Evolutionary conservation across 202 grass and related monocot genomes (phyloP).

Genomic region (Bolboschoenoplectus hybrid): DNA sequence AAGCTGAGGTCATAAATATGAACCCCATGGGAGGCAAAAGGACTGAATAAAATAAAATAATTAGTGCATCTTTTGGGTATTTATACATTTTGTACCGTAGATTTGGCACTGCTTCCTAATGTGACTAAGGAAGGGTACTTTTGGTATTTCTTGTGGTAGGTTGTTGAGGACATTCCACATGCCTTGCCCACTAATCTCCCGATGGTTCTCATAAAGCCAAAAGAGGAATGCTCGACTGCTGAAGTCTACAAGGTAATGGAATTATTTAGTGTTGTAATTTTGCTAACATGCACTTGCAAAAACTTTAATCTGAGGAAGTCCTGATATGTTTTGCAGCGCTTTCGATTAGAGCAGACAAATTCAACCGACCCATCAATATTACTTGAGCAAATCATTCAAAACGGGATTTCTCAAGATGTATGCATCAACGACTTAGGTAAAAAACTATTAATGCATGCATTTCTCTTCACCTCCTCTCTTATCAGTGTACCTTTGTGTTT

Average conservation of each 20-base stretch:
- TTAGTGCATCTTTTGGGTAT: neutral
- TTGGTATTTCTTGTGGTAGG: conserved; percentile 47
- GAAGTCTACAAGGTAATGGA: conserved; percentile 94
- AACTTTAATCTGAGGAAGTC: neutral
- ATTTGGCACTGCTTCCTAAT: neutral
- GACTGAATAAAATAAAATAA: neutral
- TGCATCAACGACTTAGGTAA: conserved; percentile 96
- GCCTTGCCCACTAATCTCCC: conserved; percentile 62
- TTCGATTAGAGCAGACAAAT: conserved; percentile 75
- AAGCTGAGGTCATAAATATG: neutral
- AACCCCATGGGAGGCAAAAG: neutral
- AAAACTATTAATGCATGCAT: conserved; percentile 8
- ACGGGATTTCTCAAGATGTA: conserved; percentile 85
- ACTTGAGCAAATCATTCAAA: conserved; percentile 71
- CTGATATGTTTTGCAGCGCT: conserved; percentile 49
- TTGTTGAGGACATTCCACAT: conserved; percentile 80
- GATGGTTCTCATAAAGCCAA: conserved; percentile 90
- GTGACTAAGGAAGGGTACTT: conserved; percentile 3
- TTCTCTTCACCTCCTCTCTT: neutral
- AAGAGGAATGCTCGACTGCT: conserved; percentile 90
- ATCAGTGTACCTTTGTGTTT: conserved; percentile 24
- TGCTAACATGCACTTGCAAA: neutral
- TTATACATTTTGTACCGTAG: conserved; percentile 2
- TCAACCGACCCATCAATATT: conserved; percentile 62
- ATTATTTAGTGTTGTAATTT: neutral